These are phyloP conservation scores for Rhodotorula sp. DNA, from an alignment of 1,284 basidiomycete species.

Conservation along the genomic window DNA sequence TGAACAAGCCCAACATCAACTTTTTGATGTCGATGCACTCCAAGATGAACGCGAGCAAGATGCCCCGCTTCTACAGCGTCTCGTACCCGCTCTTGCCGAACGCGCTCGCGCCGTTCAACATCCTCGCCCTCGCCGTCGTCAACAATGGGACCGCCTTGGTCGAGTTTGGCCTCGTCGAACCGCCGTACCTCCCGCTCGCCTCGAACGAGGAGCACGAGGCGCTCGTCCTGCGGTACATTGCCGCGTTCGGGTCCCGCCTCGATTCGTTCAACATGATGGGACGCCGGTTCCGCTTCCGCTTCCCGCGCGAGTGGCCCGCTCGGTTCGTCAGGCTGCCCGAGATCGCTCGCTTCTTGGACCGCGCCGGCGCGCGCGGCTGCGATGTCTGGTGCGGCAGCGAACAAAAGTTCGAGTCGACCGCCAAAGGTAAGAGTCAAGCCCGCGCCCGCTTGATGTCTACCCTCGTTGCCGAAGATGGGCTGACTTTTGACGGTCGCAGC, in stretches of 20 bases:
- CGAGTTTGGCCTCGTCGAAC: conserved; percentile 28
- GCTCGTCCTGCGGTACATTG: conserved; percentile 26
- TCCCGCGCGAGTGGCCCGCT: conserved; percentile 31
- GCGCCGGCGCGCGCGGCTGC: conserved; percentile 27
- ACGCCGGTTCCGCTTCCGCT: conserved; percentile 26
- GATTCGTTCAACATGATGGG: conserved; percentile 36
- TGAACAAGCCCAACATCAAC: conserved; percentile 32
- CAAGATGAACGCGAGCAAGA: conserved; percentile 33
- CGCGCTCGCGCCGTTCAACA: conserved; percentile 35
- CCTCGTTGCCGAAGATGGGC: background rate
- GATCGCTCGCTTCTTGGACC: conserved; percentile 29
- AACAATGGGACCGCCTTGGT: conserved; percentile 31
- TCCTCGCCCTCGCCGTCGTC: conserved; percentile 31
- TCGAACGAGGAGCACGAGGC: conserved; percentile 22
- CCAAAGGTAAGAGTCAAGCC: conserved; percentile 13
- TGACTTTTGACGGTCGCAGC: background rate
- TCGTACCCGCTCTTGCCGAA: conserved; percentile 30
- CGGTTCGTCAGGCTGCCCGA: conserved; percentile 23
- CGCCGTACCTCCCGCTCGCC: conserved; percentile 7
- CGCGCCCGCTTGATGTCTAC: no score
- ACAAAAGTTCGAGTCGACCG: conserved; percentile 24
- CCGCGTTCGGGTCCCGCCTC: conserved; percentile 31
- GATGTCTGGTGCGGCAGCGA: conserved; percentile 29
- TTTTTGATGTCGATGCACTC: conserved; percentile 34
- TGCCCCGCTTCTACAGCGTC: conserved; percentile 26